A percentile compares a stretch with the other conserved stretches of the same genome.
Conservation (phyloP, 352 stramenopile genomes). For the Globisporangium perplexum region DNA sequence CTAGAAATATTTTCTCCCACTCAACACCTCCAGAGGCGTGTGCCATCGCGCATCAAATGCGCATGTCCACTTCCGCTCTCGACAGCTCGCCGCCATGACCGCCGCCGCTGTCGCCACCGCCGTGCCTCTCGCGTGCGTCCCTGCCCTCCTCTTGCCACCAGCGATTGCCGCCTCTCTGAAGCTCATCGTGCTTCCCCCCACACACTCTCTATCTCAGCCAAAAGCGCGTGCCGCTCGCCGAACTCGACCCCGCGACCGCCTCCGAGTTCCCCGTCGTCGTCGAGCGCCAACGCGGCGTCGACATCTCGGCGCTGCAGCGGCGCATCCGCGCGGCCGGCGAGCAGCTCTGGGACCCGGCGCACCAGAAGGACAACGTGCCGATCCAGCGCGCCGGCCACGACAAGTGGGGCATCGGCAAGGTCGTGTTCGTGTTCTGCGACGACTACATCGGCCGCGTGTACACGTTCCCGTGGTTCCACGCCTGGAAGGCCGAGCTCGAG, state of each 20-base stretch:
- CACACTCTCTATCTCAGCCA: slow-evolving; percentile 53
- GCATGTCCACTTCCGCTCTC: not conserved
- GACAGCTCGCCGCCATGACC: not conserved
- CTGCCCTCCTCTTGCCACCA: not conserved
- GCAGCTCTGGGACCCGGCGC: slow-evolving; percentile 58
- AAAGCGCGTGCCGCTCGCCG: slow-evolving; percentile 62
- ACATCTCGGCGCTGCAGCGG: slow-evolving; percentile 57
- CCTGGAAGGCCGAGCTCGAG: slow-evolving; percentile 65
- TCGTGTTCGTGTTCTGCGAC: slow-evolving; percentile 98
- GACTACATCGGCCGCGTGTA: slow-evolving; percentile 96
- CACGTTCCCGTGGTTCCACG: slow-evolving; percentile 93
- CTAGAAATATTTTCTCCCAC: not conserved
- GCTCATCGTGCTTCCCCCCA: too few relatives aligned
- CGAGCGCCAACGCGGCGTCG: slow-evolving; percentile 49
- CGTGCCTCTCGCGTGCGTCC: slow-evolving; percentile 11
- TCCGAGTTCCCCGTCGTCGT: slow-evolving; percentile 43
- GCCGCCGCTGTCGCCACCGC: not conserved
- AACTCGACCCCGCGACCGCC: slow-evolving; percentile 38
- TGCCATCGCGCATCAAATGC: not conserved
- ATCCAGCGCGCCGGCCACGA: slow-evolving; percentile 95
- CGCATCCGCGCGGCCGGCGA: slow-evolving; percentile 41
- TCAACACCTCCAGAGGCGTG: not conserved
- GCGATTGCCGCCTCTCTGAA: too few relatives aligned
- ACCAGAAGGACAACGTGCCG: slow-evolving; percentile 86
- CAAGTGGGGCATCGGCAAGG: slow-evolving; percentile 97